Percentiles rank a stretch among this genome's conserved stretches.
Conservation (phyloP, 1,284 basidiomycete species). For the Austroboletus niveus region DNA sequence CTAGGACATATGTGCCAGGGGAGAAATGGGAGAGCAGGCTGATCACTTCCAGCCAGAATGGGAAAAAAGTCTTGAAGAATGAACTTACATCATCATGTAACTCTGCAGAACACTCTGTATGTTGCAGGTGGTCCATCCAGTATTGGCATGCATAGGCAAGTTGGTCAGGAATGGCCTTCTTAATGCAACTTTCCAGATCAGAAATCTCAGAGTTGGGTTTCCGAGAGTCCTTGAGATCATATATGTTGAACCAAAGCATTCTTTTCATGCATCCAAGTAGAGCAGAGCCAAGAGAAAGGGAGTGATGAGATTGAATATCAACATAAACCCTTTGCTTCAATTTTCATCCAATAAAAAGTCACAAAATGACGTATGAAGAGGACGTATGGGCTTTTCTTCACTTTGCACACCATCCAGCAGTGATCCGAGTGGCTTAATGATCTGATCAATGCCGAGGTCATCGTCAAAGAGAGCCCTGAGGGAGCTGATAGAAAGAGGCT, state of each 20-base stretch:
- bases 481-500: not conserved
- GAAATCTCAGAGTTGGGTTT: not conserved
- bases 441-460: not conserved
- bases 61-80: not conserved
- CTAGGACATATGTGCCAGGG: not conserved
- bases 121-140: conserved; percentile 1
- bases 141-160: not conserved
- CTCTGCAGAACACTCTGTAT: not conserved
- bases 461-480: not conserved
- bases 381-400: too few relatives aligned
- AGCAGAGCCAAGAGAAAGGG: too few relatives aligned
- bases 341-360: not conserved
- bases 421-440: not conserved
- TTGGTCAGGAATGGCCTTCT: not conserved
- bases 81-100: not conserved
- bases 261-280: not conserved
- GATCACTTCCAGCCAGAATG: too few relatives aligned
- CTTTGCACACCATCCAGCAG: too few relatives aligned
- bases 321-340: not conserved
- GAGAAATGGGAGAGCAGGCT: not conserved
- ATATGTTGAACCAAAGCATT: conserved; percentile 2
- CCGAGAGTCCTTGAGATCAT: not conserved
- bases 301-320: not conserved
- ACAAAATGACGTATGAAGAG: too few relatives aligned
- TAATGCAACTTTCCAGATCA: not conserved